phyloP scores from a whole-genome alignment of 768 basidiomycete genomes.

The Scleroderma bovista region DNA sequence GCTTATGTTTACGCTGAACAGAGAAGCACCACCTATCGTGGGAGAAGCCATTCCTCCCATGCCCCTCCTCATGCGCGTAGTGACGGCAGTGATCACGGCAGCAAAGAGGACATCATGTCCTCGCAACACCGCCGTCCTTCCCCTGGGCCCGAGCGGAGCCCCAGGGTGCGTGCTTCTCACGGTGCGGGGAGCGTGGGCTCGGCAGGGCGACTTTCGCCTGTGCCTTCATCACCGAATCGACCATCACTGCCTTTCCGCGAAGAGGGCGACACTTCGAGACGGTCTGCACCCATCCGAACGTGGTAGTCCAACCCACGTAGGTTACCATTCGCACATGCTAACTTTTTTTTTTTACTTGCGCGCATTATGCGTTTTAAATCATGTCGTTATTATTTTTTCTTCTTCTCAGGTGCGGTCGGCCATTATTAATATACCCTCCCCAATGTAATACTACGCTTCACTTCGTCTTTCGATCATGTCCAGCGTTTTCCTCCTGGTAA shows the following conservation, averaged over 20 bases:
- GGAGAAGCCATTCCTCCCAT: neutral
- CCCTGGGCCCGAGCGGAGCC: neutral
- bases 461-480: too few relatives aligned
- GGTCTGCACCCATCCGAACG: neutral
- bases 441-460: too few relatives aligned
- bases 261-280: neutral
- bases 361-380: neutral
- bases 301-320: neutral
- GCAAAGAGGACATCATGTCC: neutral
- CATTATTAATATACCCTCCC: too few relatives aligned
- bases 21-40: neutral
- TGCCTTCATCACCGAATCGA: neutral
- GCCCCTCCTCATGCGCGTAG: neutral
- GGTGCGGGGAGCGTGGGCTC: neutral
- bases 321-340: neutral
- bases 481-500: too few relatives aligned
- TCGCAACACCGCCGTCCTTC: neutral
- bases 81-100: neutral
- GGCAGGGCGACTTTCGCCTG: neutral
- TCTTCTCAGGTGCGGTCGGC: too few relatives aligned
- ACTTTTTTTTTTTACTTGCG: neutral
- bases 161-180: neutral
- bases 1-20: neutral
- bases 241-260: neutral
- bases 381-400: neutral